A percentile compares a stretch with the other conserved stretches of the same genome.
Evolutionary conservation across 169 alveolate genomes (phyloP).

Genomic region (Plasmodium knowlesi): DNA sequence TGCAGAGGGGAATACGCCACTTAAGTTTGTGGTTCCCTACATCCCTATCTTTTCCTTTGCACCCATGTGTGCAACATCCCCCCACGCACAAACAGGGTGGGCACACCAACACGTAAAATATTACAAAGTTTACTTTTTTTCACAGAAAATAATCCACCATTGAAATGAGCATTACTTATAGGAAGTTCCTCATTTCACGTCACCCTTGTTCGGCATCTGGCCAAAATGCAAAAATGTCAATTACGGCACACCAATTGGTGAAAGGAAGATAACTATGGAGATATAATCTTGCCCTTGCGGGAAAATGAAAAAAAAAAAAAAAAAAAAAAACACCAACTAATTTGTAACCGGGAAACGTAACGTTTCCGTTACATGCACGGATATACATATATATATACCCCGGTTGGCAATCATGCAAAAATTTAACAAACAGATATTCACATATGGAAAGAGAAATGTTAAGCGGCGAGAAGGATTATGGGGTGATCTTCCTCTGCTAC

Average conservation of each 20-base stretch:
- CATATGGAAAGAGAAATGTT: not conserved
- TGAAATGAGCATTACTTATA: not conserved
- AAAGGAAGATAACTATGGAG: not conserved
- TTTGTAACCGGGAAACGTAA: not conserved
- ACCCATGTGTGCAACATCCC: not conserved
- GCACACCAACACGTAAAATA: not conserved
- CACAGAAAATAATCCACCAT: not conserved
- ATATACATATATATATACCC: not conserved
- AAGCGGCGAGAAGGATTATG: not conserved
- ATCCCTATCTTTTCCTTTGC: not conserved
- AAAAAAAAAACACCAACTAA: not conserved
- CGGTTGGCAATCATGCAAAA: not conserved
- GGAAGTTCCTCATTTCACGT: not conserved
- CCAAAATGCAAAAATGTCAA: not conserved
- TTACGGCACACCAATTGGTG: not conserved
- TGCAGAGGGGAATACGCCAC: not conserved
- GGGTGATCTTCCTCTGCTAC: not conserved
- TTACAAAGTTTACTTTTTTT: not conserved
- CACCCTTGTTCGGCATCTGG: not conserved
- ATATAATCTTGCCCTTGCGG: not conserved
- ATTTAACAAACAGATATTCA: not conserved
- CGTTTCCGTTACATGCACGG: not conserved
- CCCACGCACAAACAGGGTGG: not conserved
- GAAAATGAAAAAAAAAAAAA: no score
- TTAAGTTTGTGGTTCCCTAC: not conserved